Evolutionary conservation across 1,284 basidiomycete genomes (phyloP), one percentile per base, ranked within the genome.

Genomic region (Exobasidium rhododendri): DNA sequence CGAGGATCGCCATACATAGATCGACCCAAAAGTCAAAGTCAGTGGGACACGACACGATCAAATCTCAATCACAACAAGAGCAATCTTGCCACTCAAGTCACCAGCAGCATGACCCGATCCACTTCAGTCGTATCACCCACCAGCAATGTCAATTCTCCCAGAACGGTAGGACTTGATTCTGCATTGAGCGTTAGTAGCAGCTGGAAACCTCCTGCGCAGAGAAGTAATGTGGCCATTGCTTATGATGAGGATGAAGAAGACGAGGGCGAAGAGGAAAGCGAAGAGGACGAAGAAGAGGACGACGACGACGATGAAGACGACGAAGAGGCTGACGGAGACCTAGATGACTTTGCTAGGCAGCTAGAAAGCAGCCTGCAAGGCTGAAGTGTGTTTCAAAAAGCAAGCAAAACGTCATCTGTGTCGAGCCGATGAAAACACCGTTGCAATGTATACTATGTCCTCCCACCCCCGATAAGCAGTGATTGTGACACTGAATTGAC

Each of bases 211-310:
- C 52, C 52, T n/a, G 52, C 52, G 13, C 52, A 55, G 28, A 14
- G 52, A 17, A 44, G 52, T 32, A 22, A 20, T 6, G 52, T 55
- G 14, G 40, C 47, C n/a, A 50, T 50, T 13, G 47, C 32, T 2
- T 55, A 55, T 44, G 52, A 55, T 26, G 52, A 55, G 22, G 52
- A 55, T 55, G 52, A 55, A 22, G 52, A 55, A 14, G 52, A 55
- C 14, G 52, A 32, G 13, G 52, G 35, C 4, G 52, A 55, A 2
- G 52, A 55, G 4, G 29, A 32, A 2, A 17, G 17, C 20, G 52
- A 55, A 2, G 29, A 32, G 4, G 52, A 55, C 2, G 52, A 55
- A n/a, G 52, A 55, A 2, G 52, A 55, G 4, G 52, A 55, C 2
- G 52, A 55, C 13, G 52, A 54, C 6, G 51, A 54, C 22, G 51